Base-by-base conservation (phyloP, 2,329 filamentous ascomycete species). In the Colletotrichum acutatum region DNA sequence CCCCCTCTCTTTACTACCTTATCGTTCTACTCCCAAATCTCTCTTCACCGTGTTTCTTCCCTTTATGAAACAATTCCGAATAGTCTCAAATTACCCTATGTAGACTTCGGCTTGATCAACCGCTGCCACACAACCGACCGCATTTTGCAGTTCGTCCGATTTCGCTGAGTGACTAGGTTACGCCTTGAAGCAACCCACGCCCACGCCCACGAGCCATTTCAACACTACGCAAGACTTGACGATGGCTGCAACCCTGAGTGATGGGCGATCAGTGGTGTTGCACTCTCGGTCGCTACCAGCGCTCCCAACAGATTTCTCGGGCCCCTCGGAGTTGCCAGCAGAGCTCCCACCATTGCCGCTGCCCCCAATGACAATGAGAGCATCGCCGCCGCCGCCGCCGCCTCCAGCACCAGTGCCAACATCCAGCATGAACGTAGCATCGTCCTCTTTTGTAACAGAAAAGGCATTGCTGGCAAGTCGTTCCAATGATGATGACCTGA, bases 391-490 rank as follows among this genome's bases (percentile, higher is more conserved):
- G 22, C 8, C 37, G 14, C 46, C 30, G 4, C 26, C 37, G 28
- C 28, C 52, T 11, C 28, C 49, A 4, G 6, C 28, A 14, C 5
- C 46, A 34, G n/a, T 16, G n/a, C 22, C 11, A 19, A 16, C 28
- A 34, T 32, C 16, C 12, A 34, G 26, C 16, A 69, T 9, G 32
- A 49, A 22, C 42, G 16, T 19, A 26, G 28, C 30, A 37, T 42
- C 54, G 6, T 22, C 28, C 7, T 66, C 61, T n/a, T 32, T 66
- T n/a, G 42, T 60, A 26, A 37, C 30, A 12, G 66, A 61, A 26
- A 72, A 70, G 54, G 49, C 30, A 26, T 34, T 65, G 42, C 37
- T 62, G 2, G 57, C 65, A 24, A 42, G 14, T 49, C 56, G 34
- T 14, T 53, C n/a, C 14, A 30, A n/a, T 24, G 19, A 42, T 16